phyloP scores from a whole-genome alignment of 2,329 filamentous ascomycete genomes.

The Phyllachora maydis region DNA sequence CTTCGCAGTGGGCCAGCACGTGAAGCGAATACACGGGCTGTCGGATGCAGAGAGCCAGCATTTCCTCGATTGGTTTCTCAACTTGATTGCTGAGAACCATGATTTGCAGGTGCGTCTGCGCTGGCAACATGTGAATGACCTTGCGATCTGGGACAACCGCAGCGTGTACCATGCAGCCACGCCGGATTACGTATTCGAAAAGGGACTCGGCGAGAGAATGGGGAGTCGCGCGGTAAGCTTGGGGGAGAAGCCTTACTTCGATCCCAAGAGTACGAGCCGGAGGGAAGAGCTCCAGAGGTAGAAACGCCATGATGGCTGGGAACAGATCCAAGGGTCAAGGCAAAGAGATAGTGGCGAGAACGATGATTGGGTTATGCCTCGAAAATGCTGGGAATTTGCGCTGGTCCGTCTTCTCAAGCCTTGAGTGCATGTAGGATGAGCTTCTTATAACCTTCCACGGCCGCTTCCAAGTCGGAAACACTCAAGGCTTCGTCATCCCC shows the following conservation, averaged over 20 bases:
- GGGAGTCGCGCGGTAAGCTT: conserved; percentile 28
- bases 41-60: conserved; percentile 22
- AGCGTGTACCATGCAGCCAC: conserved; percentile 34
- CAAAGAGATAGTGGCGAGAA: too few relatives aligned
- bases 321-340: too few relatives aligned
- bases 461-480: conserved; percentile 52
- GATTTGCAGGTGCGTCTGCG: conserved; percentile 28
- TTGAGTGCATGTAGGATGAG: conserved; percentile 36
- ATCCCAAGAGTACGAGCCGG: conserved; percentile 17
- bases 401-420: too few relatives aligned
- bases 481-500: conserved; percentile 64
- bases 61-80: conserved; percentile 28
- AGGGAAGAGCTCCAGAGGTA: conserved; percentile 9
- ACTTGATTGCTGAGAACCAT: conserved; percentile 30
- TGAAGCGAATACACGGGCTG: conserved; percentile 27
- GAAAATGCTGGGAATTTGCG: too few relatives aligned
- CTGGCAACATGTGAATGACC: conserved; percentile 23
- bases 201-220: conserved; percentile 20
- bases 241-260: conserved; percentile 31
- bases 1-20: conserved; percentile 29
- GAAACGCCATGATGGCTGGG: too few relatives aligned
- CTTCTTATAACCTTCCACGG: conserved; percentile 61
- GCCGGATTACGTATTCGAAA: conserved; percentile 23
- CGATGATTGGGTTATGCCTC: too few relatives aligned
- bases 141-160: conserved; percentile 37